phyloP scores from a whole-genome alignment of 331 rosid species.

The Malus hybrid region DNA sequence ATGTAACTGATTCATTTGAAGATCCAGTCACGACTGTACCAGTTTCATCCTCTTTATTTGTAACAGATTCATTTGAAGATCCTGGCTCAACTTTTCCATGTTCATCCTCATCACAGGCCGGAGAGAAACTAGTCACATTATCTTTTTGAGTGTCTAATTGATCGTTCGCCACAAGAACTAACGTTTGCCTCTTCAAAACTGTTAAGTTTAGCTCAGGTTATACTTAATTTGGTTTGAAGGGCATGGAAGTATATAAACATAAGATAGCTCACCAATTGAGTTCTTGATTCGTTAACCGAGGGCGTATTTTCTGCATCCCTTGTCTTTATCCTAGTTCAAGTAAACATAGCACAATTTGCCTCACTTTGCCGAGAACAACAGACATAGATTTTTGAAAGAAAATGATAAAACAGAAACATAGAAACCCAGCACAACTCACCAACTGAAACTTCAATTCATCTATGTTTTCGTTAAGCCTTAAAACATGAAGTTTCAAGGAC shows the following conservation, averaged over 20 bases:
- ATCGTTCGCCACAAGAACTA: constrained; percentile 10
- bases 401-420: neutral
- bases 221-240: neutral
- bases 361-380: constrained; percentile 8
- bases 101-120: constrained; percentile 13
- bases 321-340: constrained; percentile 41
- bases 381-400: constrained; percentile 5
- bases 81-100: constrained; percentile 20
- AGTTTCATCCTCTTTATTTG: constrained; percentile 26
- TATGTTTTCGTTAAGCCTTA: constrained; percentile 57
- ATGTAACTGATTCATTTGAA: constrained; percentile 14
- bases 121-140: constrained; percentile 16
- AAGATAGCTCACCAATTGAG: constrained; percentile 40
- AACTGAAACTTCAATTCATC: constrained; percentile 56
- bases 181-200: constrained; percentile 18
- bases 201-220: constrained; percentile 8
- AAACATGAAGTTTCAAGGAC: constrained; percentile 94
- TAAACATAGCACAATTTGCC: neutral
- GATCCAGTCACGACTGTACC: constrained; percentile 19
- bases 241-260: neutral
- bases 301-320: constrained; percentile 32
- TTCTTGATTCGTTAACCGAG: constrained; percentile 19
- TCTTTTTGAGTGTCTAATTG: constrained; percentile 22
- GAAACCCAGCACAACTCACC: constrained; percentile 44
- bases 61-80: constrained; percentile 14